Conservation (phyloP, 352 stramenopile species). For the Phytophthora boehmeriae region DNA sequence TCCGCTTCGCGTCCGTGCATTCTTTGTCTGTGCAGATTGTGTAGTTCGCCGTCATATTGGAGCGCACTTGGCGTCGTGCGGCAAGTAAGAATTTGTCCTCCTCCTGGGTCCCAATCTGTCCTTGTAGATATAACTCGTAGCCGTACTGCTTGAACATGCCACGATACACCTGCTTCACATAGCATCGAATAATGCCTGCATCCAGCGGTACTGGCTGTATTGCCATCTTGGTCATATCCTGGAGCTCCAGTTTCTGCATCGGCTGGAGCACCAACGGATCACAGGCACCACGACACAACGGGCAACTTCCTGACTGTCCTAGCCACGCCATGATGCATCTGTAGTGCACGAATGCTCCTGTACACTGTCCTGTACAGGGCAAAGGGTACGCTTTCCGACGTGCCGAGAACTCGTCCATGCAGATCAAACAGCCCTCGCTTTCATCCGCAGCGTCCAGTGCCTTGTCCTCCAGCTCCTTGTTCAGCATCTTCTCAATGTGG, state of each 20-base stretch:
- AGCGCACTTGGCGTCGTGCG: constrained; percentile 82
- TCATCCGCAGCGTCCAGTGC: constrained; percentile 27
- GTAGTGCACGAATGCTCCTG: constrained; percentile 84
- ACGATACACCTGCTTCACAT: constrained; percentile 88
- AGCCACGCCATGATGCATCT: constrained; percentile 91
- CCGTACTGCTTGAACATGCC: constrained; percentile 89
- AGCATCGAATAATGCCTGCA: constrained; percentile 86
- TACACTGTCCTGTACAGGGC: constrained; percentile 79
- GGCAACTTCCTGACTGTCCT: constrained; percentile 82
- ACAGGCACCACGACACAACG: constrained; percentile 79
- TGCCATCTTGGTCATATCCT: constrained; percentile 79
- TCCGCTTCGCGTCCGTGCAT: constrained; percentile 69
- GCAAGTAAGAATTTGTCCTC: constrained; percentile 82
- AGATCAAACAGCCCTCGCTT: constrained; percentile 79
- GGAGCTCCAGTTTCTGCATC: constrained; percentile 81
- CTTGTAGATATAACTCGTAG: constrained; percentile 86
- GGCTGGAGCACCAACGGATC: constrained; percentile 85
- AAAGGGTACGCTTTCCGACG: constrained; percentile 85
- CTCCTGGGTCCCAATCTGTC: constrained; percentile 83
- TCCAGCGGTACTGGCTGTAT: constrained; percentile 83
- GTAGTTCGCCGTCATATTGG: constrained; percentile 90
- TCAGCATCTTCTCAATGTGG: constrained; percentile 29
- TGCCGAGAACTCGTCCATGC: constrained; percentile 90
- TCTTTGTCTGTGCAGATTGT: constrained; percentile 86
- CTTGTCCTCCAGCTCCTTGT: constrained; percentile 38